phyloP scores from a whole-genome alignment of 164 flowering plant species.

The Kingdonia uniflora region DNA sequence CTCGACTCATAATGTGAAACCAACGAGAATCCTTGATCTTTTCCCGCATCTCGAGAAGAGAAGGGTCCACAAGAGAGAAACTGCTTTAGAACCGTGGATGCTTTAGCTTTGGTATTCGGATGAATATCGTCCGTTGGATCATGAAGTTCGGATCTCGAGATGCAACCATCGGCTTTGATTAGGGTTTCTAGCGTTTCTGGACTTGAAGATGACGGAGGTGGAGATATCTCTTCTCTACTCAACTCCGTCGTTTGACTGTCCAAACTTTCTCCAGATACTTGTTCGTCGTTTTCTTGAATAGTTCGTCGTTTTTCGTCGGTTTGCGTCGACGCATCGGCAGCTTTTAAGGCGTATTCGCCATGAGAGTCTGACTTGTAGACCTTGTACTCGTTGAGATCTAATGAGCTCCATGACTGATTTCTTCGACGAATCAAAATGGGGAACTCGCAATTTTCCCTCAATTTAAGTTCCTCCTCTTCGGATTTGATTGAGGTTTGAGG shows the following conservation, averaged over 20 bases:
- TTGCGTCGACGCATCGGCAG: slow-evolving; percentile 77
- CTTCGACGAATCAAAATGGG: slow-evolving; percentile 34
- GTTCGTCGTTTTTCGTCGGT: slow-evolving; percentile 49
- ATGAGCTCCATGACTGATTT: slow-evolving; percentile 78
- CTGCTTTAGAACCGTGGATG: slow-evolving; percentile 78
- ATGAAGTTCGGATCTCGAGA: neutral
- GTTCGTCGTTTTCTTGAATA: slow-evolving; percentile 23
- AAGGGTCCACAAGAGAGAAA: slow-evolving; percentile 81
- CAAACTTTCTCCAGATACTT: slow-evolving; percentile 1
- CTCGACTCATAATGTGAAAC: slow-evolving; percentile 40
- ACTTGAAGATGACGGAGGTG: slow-evolving; percentile 88
- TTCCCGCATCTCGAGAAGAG: slow-evolving; percentile 43
- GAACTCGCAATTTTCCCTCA: slow-evolving; percentile 23
- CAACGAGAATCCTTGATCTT: slow-evolving; percentile 49
- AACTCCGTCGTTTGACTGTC: slow-evolving; percentile 32
- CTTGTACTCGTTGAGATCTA: slow-evolving; percentile 63
- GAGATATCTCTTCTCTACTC: slow-evolving; percentile 69
- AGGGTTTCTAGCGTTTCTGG: slow-evolving; percentile 75
- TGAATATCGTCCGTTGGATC: slow-evolving; percentile 22
- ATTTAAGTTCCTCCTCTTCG: slow-evolving; percentile 16
- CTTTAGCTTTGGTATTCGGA: slow-evolving; percentile 38
- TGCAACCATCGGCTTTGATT: slow-evolving; percentile 56
- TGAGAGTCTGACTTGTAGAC: slow-evolving; percentile 46
- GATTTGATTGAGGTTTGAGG: slow-evolving; percentile 18
- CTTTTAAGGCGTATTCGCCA: slow-evolving; percentile 23